phyloP scores from a whole-genome alignment of 768 basidiomycete genomes.

The Naganishia friedmannii region DNA sequence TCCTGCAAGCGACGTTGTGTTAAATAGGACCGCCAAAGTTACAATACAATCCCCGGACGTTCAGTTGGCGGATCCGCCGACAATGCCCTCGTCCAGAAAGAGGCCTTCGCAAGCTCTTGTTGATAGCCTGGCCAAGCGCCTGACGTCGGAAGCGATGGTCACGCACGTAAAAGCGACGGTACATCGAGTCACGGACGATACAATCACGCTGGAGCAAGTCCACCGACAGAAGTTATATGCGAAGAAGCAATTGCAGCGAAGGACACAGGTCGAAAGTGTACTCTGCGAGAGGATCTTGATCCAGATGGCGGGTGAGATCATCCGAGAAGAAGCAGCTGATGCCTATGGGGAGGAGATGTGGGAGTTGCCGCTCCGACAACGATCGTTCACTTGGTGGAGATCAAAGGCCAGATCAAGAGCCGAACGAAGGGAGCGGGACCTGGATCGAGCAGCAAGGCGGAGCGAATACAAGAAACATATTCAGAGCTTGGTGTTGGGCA shows the following conservation, averaged over 20 bases:
- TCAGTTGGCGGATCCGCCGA: neutral
- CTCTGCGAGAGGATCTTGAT: neutral
- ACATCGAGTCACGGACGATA: neutral
- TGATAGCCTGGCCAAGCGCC: slow-evolving; percentile 10
- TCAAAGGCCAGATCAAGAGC: neutral
- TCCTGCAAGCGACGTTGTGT: neutral
- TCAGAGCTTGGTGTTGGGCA: neutral
- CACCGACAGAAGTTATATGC: neutral
- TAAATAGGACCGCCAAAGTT: neutral
- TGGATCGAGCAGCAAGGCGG: slow-evolving; percentile 5
- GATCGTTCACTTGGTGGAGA: slow-evolving; percentile 11
- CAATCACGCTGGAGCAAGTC: neutral
- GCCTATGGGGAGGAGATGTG: slow-evolving; percentile 21
- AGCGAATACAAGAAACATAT: neutral
- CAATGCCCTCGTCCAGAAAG: neutral
- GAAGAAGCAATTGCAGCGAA: neutral
- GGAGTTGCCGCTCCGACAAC: slow-evolving; percentile 11
- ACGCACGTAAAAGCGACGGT: neutral
- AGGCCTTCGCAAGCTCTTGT: neutral
- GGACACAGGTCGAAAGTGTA: neutral
- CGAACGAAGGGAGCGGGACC: neutral
- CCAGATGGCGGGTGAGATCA: neutral
- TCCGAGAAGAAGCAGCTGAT: slow-evolving; percentile 14
- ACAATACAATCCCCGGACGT: neutral
- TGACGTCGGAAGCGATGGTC: slow-evolving; percentile 1